These are phyloP conservation scores for Tremella mesenterica DNA, from an alignment of 768 basidiomycete species.

Conservation along the genomic window DNA sequence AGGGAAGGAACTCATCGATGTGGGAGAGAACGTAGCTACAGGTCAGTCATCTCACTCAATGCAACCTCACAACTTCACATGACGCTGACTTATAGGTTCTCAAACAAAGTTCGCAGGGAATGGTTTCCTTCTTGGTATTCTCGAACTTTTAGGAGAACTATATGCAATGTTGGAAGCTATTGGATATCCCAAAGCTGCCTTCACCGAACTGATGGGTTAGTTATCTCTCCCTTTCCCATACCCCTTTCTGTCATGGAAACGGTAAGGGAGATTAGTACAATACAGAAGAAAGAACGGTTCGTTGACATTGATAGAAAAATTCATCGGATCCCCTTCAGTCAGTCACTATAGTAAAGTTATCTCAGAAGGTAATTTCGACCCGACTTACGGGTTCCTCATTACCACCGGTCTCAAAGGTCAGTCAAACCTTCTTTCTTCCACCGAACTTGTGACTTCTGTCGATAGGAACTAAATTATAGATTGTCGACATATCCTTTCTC, in stretches of 20 bases:
- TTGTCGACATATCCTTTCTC: constrained; percentile 17
- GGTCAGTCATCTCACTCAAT: constrained; percentile 5
- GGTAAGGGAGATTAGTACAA: background rate
- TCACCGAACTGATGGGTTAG: constrained; percentile 17
- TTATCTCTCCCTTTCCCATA: background rate
- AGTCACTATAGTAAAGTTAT: constrained; percentile 21
- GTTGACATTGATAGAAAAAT: constrained; percentile 3
- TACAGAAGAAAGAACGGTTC: too few relatives aligned
- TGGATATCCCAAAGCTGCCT: constrained; percentile 13
- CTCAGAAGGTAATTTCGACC: constrained; percentile 16
- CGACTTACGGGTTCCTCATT: constrained; percentile 16
- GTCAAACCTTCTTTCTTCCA: background rate
- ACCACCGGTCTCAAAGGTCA: constrained; percentile 23
- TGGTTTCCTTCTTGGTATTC: constrained; percentile 11
- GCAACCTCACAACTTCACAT: background rate
- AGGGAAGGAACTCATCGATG: constrained; percentile 15
- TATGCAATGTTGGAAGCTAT: constrained; percentile 21
- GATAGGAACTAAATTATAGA: constrained; percentile 5
- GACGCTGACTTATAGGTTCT: constrained; percentile 3
- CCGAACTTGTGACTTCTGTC: background rate
- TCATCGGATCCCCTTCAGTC: constrained; percentile 15
- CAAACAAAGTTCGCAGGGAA: constrained; percentile 22
- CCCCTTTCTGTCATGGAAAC: background rate
- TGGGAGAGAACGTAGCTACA: constrained; percentile 19
- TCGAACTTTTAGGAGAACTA: constrained; percentile 17